Conservation (phyloP, 306 rosid genomes). For the Vicia villosa region DNA sequence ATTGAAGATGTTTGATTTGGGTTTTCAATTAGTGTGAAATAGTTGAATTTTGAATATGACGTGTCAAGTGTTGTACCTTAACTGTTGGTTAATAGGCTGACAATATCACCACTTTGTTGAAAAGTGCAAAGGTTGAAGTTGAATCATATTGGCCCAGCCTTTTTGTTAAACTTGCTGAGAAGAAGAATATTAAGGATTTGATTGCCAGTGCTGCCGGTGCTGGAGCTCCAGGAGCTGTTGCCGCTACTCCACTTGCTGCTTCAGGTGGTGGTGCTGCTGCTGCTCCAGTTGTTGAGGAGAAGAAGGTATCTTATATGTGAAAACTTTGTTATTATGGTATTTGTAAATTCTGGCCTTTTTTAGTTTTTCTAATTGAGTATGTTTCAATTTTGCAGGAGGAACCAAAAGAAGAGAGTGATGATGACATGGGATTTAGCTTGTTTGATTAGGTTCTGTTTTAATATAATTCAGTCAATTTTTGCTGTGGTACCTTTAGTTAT, state of each 20-base stretch:
- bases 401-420: conserved; percentile 74
- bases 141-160: conserved; percentile 72
- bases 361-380: conserved; percentile 17
- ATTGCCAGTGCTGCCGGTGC: conserved; percentile 65
- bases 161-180: conserved; percentile 81
- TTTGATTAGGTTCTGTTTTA: conserved; percentile 55
- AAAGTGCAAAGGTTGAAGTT: conserved; percentile 55
- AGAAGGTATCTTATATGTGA: conserved; percentile 50
- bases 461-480: conserved; percentile 24
- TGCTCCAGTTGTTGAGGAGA: conserved; percentile 67
- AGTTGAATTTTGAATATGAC: not conserved
- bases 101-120: conserved; percentile 62
- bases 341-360: not conserved
- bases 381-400: conserved; percentile 56
- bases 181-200: conserved; percentile 64
- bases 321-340: not conserved
- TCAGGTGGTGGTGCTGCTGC: conserved; percentile 53
- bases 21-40: not conserved
- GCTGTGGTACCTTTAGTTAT: not conserved
- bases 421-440: conserved; percentile 73
- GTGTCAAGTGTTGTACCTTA: conserved; percentile 33
- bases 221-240: conserved; percentile 61
- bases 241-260: conserved; percentile 57
- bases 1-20: not conserved
- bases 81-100: conserved; percentile 56